A percentile compares a stretch with the other conserved stretches of the same genome.
Evolutionary conservation across 495 filamentous ascomycete genomes (phyloP).

Genomic region (Letharia columbiana): DNA sequence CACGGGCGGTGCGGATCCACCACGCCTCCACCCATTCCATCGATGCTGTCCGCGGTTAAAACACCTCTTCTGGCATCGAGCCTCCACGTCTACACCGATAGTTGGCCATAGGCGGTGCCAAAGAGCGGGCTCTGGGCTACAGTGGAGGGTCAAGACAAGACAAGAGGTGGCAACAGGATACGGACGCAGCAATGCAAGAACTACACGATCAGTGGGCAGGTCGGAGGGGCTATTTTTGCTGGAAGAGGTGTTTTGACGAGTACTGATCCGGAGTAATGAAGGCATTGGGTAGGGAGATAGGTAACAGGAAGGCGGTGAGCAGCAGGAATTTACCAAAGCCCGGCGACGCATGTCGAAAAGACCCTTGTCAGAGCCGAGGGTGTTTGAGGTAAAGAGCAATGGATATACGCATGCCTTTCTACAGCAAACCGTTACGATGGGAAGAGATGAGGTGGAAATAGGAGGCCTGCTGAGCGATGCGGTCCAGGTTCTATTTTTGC

Average conservation of each 20-base stretch:
- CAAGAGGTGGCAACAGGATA: background rate
- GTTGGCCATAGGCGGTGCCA: background rate
- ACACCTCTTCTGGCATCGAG: background rate
- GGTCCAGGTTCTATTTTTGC: too few relatives aligned
- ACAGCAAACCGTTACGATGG: background rate
- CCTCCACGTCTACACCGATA: background rate
- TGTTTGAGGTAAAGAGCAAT: background rate
- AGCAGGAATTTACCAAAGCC: background rate
- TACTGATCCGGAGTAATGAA: background rate
- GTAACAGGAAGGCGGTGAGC: background rate
- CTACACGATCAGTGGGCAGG: background rate
- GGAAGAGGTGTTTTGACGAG: background rate
- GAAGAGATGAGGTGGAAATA: background rate
- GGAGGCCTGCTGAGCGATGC: too few relatives aligned
- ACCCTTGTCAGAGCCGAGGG: background rate
- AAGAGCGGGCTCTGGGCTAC: background rate
- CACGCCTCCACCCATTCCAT: background rate
- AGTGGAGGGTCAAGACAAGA: background rate
- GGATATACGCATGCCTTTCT: background rate
- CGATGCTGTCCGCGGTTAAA: background rate
- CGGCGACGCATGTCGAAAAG: background rate
- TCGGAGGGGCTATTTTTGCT: too few relatives aligned
- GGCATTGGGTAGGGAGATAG: background rate
- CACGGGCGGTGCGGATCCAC: background rate
- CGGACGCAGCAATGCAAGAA: background rate